phyloP scores from a whole-genome alignment of 306 rosid genomes.

The Cucurbita argyrosperma region DNA sequence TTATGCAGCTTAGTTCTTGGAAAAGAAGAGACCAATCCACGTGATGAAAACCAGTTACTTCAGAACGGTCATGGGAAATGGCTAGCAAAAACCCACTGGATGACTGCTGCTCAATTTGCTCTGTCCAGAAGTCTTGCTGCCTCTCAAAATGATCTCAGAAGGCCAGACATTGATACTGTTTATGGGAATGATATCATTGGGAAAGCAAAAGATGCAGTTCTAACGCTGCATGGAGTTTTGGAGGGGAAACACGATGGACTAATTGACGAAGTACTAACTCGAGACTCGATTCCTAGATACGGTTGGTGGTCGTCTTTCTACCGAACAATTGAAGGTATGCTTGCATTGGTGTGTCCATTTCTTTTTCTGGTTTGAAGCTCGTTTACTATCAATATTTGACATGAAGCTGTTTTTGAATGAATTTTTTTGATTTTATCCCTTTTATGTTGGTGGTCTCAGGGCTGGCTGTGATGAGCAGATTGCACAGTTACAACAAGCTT shows the following conservation, averaged over 20 bases:
- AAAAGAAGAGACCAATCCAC: slow-evolving; percentile 11
- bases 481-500: slow-evolving; percentile 41
- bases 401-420: no score
- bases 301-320: slow-evolving; percentile 68
- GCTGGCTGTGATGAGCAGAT: slow-evolving; percentile 67
- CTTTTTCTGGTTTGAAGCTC: background rate
- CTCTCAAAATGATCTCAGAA: slow-evolving; percentile 38
- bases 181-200: slow-evolving; percentile 22
- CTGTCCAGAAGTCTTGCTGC: slow-evolving; percentile 57
- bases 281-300: slow-evolving; percentile 31
- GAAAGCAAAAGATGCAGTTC: slow-evolving; percentile 52
- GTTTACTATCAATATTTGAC: background rate
- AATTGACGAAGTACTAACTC: slow-evolving; percentile 33
- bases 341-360: background rate
- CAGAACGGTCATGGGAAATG: slow-evolving; percentile 16
- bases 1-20: slow-evolving; percentile 36
- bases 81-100: slow-evolving; percentile 40
- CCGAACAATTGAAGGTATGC: slow-evolving; percentile 47
- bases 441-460: slow-evolving; percentile 24
- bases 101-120: slow-evolving; percentile 54
- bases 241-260: slow-evolving; percentile 64
- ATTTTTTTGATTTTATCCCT: background rate
- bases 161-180: slow-evolving; percentile 10
- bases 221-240: slow-evolving; percentile 53
- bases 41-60: slow-evolving; percentile 8